These are phyloP conservation scores for Blastobotrys raffinosifermentans DNA, from an alignment of 1,139 yeast genomes.

Conservation along the genomic window DNA sequence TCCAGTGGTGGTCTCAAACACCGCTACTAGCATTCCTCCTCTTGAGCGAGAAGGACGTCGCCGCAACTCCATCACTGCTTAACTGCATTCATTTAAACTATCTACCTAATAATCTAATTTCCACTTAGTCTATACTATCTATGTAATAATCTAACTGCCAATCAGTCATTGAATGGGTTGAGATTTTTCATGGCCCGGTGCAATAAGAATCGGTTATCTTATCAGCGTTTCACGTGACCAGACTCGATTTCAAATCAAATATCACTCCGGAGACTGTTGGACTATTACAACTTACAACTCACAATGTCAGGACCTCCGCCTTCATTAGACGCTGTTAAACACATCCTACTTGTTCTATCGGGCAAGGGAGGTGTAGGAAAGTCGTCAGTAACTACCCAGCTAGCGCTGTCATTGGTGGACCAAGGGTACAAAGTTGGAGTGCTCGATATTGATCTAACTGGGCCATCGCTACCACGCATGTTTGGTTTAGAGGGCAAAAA, in stretches of 20 bases:
- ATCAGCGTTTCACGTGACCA: too few relatives aligned
- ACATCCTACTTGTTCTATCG: conserved; percentile 73
- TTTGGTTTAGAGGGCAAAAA: conserved; percentile 80
- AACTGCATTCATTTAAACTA: too few relatives aligned
- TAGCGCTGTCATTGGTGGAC: conserved; percentile 69
- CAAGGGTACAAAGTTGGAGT: conserved; percentile 83
- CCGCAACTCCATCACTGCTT: conserved; percentile 9
- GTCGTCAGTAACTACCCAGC: conserved; percentile 89
- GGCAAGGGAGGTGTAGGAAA: conserved; percentile 99
- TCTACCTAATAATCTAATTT: too few relatives aligned
- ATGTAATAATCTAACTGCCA: too few relatives aligned
- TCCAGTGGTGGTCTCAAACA: conserved; percentile 49
- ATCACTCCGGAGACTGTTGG: too few relatives aligned
- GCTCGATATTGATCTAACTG: conserved; percentile 89
- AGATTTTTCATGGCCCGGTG: too few relatives aligned
- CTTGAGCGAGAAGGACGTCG: conserved; percentile 78
- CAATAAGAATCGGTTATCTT: too few relatives aligned
- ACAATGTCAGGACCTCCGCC: conserved; percentile 15
- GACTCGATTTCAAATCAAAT: too few relatives aligned
- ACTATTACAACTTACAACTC: neutral
- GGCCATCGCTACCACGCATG: conserved; percentile 96
- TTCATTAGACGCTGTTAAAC: conserved; percentile 60
- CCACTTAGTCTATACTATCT: too few relatives aligned
- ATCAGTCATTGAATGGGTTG: too few relatives aligned
- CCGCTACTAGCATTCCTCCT: conserved; percentile 62